These are phyloP conservation scores for Tetrapisispora taiwanensis DNA, from an alignment of 805 yeast species.

Conservation along the genomic window DNA sequence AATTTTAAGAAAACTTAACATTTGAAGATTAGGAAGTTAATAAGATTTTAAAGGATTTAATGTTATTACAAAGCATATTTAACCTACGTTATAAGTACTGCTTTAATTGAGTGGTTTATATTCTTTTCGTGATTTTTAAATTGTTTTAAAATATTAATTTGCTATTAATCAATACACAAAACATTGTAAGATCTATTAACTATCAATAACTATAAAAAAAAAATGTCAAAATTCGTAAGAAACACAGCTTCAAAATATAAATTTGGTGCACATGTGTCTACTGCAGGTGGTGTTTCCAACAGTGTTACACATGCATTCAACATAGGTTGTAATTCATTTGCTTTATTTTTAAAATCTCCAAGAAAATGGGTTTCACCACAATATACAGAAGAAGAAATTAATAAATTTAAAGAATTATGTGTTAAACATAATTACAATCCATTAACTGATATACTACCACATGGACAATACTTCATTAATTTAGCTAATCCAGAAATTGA, in stretches of 20 bases:
- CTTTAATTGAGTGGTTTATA: too few relatives aligned
- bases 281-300: constrained; percentile 70
- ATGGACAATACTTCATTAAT: constrained; percentile 89
- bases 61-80: too few relatives aligned
- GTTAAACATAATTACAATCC: constrained; percentile 58
- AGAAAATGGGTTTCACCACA: constrained; percentile 85
- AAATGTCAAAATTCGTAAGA: constrained; percentile 24
- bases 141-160: too few relatives aligned
- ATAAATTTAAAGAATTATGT: constrained; percentile 56
- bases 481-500: constrained; percentile 81
- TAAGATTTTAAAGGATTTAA: too few relatives aligned
- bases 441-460: constrained; percentile 75
- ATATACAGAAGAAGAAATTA: constrained; percentile 54
- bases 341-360: constrained; percentile 82
- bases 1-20: too few relatives aligned
- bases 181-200: too few relatives aligned
- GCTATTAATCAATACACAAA: too few relatives aligned
- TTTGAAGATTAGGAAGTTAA: too few relatives aligned
- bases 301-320: constrained; percentile 49
- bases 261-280: constrained; percentile 86
- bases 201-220: too few relatives aligned
- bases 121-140: too few relatives aligned
- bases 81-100: too few relatives aligned
- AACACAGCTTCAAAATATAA: constrained; percentile 38
- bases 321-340: constrained; percentile 66